Evolutionary conservation across 23 red algal species (phyloP), one percentile per base, ranked within the genome.

Genomic region (Gracilaria caudata): DNA sequence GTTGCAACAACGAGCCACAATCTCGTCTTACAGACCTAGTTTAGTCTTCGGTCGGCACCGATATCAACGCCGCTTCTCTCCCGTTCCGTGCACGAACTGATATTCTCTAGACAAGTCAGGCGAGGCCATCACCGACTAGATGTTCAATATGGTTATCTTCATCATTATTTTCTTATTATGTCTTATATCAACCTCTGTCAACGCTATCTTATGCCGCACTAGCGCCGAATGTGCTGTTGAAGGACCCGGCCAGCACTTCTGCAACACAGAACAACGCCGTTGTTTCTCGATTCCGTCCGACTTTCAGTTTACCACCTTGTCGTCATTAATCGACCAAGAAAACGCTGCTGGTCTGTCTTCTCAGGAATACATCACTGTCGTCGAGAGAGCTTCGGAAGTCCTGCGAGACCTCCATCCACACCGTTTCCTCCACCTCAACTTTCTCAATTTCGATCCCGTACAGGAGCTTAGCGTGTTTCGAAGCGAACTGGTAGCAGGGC

Each of bases 331-430:
- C 49, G 49, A 53, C 19, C 49, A 53, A 53, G 49, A 53, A 53
- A 53, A 53, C 19, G 49, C 8, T 53, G 13, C 49, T 13, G 49
- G 49, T 17, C 14, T 53, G 14, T 13, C 49, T 2, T 9, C 49
- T 53, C 49, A 13, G 14, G 12, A 53, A 17, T 53, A 53, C 17
- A 75, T 46, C 30, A 29, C 4, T 6, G 55, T 53, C 46, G 55
- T 80, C 45, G 24, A 29, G 17, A 0, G 45, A 45, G 49, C 49
- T 35, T 54, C 40, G 6, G 4, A 29, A 34, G 49, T 80, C 29
- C 55, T 55, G n/a, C 47, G 45, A 49, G n/a, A 80, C 46, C 76
- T 80, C 46, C 25, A 80, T 53, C 76, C 76, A 20, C 39, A 80
- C 49, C 76, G 35, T 16, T 53, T 53, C 20, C 76, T 80, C 37